Base-by-base conservation (phyloP, 306 rosid genomes). In the Vigna angularis region DNA sequence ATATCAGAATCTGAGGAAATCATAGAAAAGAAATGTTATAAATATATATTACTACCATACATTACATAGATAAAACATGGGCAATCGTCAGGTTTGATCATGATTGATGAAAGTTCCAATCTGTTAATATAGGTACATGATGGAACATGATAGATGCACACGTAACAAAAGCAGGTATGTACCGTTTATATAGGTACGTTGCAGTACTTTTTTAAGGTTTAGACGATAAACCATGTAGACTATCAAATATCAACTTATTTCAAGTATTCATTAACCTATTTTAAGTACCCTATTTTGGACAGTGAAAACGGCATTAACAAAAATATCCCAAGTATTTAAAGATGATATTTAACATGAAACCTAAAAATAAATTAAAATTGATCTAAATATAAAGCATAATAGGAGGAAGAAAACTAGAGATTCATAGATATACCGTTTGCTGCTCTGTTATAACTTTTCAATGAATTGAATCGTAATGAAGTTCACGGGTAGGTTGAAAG, bases 1-100 rank as follows among this genome's bases (percentile, higher is more conserved):
- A 92, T 79, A 94, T 74, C 85, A 94, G 83, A 68, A 94, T 89
- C 98, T 95, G 91, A 50, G 77, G 78, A 48, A 78, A 57, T 56
- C 51, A 81, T 20, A 64, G 69, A 22, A 79, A 78, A 66, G 42
- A 76, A n/a, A 78, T 4, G 52, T 1, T 57, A n/a, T 49, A 42
- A 20, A 68, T 42, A 78, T 49, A 52, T 70, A 70, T 45, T 20
- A 42, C 59, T 6, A 28, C 69, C 32, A 5, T 4, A 45, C 28
- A 53, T 44, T 49, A 42, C 58, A 65, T 47, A 56, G 51, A 72
- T 59, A 74, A 30, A 70, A 44, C 63, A 20, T 24, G 66, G 36
- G 28, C 17, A 56, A 72, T 26, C 59, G 38, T 64, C 72, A 44
- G 61, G 58, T 68, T 64, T 38, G 58, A 66, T 40, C 47, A 13